Evolutionary conservation across 768 basidiomycete genomes (phyloP).

Genomic region (Suillus decipiens): DNA sequence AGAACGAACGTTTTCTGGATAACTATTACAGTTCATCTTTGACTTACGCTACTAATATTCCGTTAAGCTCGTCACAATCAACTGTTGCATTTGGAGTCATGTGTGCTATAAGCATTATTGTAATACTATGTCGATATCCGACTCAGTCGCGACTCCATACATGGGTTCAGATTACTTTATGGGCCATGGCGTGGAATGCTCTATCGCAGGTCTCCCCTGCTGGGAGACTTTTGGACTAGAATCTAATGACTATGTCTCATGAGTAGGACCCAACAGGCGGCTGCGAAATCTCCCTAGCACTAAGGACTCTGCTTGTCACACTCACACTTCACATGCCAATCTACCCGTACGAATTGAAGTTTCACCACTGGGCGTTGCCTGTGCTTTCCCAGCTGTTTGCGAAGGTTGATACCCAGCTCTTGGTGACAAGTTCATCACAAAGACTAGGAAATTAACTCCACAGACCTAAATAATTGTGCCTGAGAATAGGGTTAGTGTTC

Average conservation of each 20-base stretch:
- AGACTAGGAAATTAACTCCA: slow-evolving; percentile 45
- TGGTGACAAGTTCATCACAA: slow-evolving; percentile 58
- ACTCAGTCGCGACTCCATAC: slow-evolving; percentile 29
- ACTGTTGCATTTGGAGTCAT: slow-evolving; percentile 45
- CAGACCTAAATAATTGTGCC: slow-evolving; percentile 71
- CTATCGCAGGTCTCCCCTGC: slow-evolving; percentile 62
- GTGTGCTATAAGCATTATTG: slow-evolving; percentile 43
- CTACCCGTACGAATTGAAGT: slow-evolving; percentile 42
- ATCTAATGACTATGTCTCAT: slow-evolving; percentile 45
- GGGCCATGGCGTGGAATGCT: slow-evolving; percentile 62
- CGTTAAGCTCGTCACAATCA: slow-evolving; percentile 54
- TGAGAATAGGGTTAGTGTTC: slow-evolving; percentile 77
- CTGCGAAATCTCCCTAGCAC: slow-evolving; percentile 32
- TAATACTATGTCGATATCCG: slow-evolving; percentile 38
- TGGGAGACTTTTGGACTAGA: slow-evolving; percentile 75
- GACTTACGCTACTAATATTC: slow-evolving; percentile 50
- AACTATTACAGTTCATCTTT: slow-evolving; percentile 40
- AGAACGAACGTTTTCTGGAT: slow-evolving; percentile 36
- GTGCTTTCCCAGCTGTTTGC: slow-evolving; percentile 57
- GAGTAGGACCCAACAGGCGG: slow-evolving; percentile 6
- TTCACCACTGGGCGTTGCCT: slow-evolving; percentile 64
- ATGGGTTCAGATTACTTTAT: slow-evolving; percentile 58
- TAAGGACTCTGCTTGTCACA: slow-evolving; percentile 42
- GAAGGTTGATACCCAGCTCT: slow-evolving; percentile 48
- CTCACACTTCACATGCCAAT: slow-evolving; percentile 48